phyloP scores from a whole-genome alignment of 1,139 yeast species.

The Hemisphaericaspora lyxosophila region DNA sequence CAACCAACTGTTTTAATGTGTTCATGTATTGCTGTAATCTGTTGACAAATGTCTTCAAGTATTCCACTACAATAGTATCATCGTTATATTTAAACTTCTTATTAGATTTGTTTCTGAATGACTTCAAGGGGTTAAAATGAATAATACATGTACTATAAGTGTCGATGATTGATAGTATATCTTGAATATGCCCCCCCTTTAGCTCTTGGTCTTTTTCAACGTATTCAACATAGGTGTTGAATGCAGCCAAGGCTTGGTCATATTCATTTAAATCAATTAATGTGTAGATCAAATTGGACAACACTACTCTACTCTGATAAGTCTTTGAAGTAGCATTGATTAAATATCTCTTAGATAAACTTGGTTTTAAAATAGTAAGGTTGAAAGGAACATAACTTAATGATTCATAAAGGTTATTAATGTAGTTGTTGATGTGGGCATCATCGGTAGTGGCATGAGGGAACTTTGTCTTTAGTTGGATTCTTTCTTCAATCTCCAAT shows the following conservation, averaged over 20 bases:
- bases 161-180: conserved; percentile 38
- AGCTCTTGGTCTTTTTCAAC: conserved; percentile 36
- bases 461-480: conserved; percentile 23
- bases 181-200: conserved; percentile 31
- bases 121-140: conserved; percentile 39
- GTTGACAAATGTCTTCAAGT: conserved; percentile 19
- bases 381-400: conserved; percentile 25
- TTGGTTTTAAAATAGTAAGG: conserved; percentile 24
- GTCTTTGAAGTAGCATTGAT: conserved; percentile 33
- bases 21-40: conserved; percentile 27
- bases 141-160: conserved; percentile 35
- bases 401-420: conserved; percentile 36
- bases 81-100: conserved; percentile 29
- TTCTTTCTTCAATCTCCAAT: conserved; percentile 23
- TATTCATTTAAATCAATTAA: conserved; percentile 38
- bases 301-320: conserved; percentile 39
- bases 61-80: conserved; percentile 22
- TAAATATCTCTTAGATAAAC: conserved; percentile 33
- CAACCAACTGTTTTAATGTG: conserved; percentile 24
- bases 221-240: conserved; percentile 38
- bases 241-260: conserved; percentile 48
- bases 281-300: conserved; percentile 33
- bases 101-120: conserved; percentile 18
- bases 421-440: conserved; percentile 25
- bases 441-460: conserved; percentile 34